These are phyloP conservation scores for Botryosphaeria dothidea DNA, from an alignment of 2,329 filamentous ascomycete genomes.

Conservation along the genomic window DNA sequence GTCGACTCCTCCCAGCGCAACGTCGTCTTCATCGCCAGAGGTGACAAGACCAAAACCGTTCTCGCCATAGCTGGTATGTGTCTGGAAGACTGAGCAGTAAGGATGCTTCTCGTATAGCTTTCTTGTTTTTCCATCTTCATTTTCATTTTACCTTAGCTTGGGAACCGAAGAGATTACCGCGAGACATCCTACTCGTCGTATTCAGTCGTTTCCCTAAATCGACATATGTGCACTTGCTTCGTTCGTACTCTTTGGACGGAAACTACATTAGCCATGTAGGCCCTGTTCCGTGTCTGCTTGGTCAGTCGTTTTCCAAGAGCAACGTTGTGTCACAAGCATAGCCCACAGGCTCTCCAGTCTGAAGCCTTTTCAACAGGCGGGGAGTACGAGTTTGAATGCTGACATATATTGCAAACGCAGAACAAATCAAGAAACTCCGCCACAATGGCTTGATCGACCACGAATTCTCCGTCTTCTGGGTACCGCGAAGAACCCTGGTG, in stretches of 20 bases:
- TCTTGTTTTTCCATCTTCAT: neutral
- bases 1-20: constrained; percentile 93
- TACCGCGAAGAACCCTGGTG: constrained; percentile 86
- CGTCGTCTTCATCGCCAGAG: constrained; percentile 88
- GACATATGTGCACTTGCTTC: constrained; percentile 18
- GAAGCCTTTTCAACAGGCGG: neutral
- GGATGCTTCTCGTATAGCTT: neutral
- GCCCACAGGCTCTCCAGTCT: constrained; percentile 7
- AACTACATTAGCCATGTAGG: constrained; percentile 11
- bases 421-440: constrained; percentile 87
- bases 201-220: constrained; percentile 60
- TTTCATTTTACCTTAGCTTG: constrained; percentile 37
- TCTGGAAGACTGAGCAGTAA: constrained; percentile 16
- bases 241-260: constrained; percentile 9
- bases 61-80: constrained; percentile 80
- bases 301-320: constrained; percentile 14
- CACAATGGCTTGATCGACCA: constrained; percentile 86
- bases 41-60: constrained; percentile 82
- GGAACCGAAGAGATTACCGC: constrained; percentile 63
- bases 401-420: constrained; percentile 57
- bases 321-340: constrained; percentile 1
- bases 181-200: constrained; percentile 55
- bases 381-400: constrained; percentile 40
- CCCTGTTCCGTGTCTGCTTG: neutral
- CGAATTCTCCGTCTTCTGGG: constrained; percentile 97